Evolutionary conservation across 2,329 filamentous ascomycete genomes (phyloP).

Genomic region (Aspergillus sp.): DNA sequence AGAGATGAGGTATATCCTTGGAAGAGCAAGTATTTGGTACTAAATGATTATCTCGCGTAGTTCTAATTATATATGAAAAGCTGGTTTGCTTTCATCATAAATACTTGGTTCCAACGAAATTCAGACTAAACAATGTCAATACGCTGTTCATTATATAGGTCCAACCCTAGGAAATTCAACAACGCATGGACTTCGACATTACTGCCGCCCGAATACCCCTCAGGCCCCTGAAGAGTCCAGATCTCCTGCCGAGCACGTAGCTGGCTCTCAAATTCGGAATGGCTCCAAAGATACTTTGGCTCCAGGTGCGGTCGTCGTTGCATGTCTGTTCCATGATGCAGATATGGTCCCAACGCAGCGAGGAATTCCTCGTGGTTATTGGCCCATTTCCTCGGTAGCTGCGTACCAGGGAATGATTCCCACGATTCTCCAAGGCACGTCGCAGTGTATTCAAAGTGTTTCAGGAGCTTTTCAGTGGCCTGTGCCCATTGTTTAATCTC

Average conservation of each 20-base stretch:
- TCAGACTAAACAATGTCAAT: not conserved
- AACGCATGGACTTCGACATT: not conserved
- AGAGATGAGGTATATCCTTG: too few species aligned
- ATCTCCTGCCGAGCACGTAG: not conserved
- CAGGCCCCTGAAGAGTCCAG: not conserved
- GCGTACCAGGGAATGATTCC: not conserved
- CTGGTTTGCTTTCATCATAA: too few species aligned
- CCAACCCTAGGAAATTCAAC: not conserved
- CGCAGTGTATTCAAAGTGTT: not conserved
- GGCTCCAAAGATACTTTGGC: not conserved
- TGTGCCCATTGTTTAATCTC: constrained; percentile 3
- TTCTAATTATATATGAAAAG: too few species aligned
- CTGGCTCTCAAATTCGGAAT: not conserved
- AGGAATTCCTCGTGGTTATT: not conserved
- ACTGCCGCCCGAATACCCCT: not conserved
- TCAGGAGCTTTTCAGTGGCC: not conserved
- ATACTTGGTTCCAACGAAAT: too few species aligned
- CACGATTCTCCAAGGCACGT: not conserved
- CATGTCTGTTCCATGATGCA: not conserved
- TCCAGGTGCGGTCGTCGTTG: not conserved
- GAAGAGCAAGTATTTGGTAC: too few species aligned
- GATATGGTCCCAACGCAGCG: not conserved
- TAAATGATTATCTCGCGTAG: too few species aligned
- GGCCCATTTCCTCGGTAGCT: not conserved
- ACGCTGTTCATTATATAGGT: not conserved